Conservation (phyloP, 441 rosid genomes). For the Hura crepitans region DNA sequence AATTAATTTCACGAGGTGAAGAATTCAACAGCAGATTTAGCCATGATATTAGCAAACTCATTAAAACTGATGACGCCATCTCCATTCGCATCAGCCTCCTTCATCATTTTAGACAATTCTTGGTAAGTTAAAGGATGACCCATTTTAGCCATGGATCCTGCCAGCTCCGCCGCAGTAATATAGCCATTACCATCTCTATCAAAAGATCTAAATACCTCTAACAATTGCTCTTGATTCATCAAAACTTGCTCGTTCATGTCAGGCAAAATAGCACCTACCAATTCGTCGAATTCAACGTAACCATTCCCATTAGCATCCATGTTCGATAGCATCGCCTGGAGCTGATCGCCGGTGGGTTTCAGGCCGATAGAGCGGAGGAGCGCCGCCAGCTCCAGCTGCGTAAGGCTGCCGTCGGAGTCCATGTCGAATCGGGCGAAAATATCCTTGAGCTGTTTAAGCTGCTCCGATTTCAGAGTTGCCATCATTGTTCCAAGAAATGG, state of each 20-base stretch:
- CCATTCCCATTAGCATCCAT: conserved; percentile 76
- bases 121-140: conserved; percentile 74
- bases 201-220: conserved; percentile 58
- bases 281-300: conserved; percentile 71
- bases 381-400: conserved; percentile 78
- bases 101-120: conserved; percentile 81
- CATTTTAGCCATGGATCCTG: conserved; percentile 83
- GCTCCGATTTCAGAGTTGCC: conserved; percentile 45
- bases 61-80: conserved; percentile 78
- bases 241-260: conserved; percentile 55
- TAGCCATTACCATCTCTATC: conserved; percentile 80
- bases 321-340: conserved; percentile 51
- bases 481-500: conserved; percentile 1
- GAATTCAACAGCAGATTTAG: conserved; percentile 76
- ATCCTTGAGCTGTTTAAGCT: conserved; percentile 60
- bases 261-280: conserved; percentile 59
- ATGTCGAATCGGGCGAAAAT: conserved; percentile 70
- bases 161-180: conserved; percentile 77
- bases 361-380: conserved; percentile 75
- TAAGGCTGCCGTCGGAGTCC: conserved; percentile 78
- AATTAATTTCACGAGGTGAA: conserved; percentile 37
- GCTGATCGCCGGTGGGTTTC: conserved; percentile 63
- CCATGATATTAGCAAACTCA: conserved; percentile 71
- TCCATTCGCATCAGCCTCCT: conserved; percentile 80
- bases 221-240: conserved; percentile 68